A percentile compares a stretch with the other conserved stretches of the same genome.
Evolutionary conservation across 2,329 filamentous ascomycete genomes (phyloP).

Genomic region (Calonectria pseudoreteaudii): DNA sequence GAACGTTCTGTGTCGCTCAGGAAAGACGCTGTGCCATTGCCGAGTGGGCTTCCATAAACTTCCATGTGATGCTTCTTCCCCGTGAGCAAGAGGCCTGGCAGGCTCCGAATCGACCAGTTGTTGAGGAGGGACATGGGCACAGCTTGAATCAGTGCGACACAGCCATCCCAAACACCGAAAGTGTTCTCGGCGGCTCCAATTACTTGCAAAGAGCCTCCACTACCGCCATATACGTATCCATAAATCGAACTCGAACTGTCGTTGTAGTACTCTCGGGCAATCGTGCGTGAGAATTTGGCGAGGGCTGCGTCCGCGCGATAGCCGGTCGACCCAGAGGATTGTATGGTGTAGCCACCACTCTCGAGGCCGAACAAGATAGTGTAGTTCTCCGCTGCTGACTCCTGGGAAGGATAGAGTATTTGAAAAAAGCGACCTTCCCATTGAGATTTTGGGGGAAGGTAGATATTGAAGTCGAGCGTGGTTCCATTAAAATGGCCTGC

Average conservation of each 20-base stretch:
- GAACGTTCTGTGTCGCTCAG: neutral
- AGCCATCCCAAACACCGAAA: slow-evolving; percentile 37
- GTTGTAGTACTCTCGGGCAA: slow-evolving; percentile 32
- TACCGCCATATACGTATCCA: slow-evolving; percentile 38
- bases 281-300: slow-evolving; percentile 30
- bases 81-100: slow-evolving; percentile 18
- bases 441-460: slow-evolving; percentile 29
- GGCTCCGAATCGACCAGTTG: slow-evolving; percentile 25
- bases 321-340: slow-evolving; percentile 21
- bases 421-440: slow-evolving; percentile 39
- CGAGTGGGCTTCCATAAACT: slow-evolving; percentile 21
- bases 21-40: slow-evolving; percentile 11
- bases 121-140: slow-evolving; percentile 34
- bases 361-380: slow-evolving; percentile 30
- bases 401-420: slow-evolving; percentile 30
- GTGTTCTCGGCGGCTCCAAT: slow-evolving; percentile 37
- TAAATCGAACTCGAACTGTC: slow-evolving; percentile 20
- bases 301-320: slow-evolving; percentile 39
- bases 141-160: slow-evolving; percentile 34
- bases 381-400: slow-evolving; percentile 20
- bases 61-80: slow-evolving; percentile 2
- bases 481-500: slow-evolving; percentile 33
- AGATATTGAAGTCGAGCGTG: slow-evolving; percentile 35
- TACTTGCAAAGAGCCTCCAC: slow-evolving; percentile 36
- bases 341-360: slow-evolving; percentile 36